Base-by-base conservation (phyloP, 352 stramenopile genomes). In the Pythium aphanidermatum region DNA sequence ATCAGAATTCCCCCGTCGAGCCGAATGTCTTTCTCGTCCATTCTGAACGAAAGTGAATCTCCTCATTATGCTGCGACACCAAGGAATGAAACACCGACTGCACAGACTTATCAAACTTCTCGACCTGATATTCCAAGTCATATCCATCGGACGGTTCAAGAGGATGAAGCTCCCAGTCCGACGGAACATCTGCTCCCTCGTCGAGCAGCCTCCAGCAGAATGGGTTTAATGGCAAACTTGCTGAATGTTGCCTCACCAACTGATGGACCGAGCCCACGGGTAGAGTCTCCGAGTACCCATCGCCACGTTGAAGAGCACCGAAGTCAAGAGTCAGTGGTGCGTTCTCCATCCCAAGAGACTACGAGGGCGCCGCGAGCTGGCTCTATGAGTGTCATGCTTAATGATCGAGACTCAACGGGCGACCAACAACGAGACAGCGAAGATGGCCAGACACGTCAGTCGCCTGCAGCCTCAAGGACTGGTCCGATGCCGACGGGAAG, bases 11-110 rank as follows among this genome's bases (percentile, higher is more conserved):
- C 60, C 11, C 42, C 60, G 28, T 74, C 64, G 29, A 93, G 80
- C 51, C 65, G 79, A n/a, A 94, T 94, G 82, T 94, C 82, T 30
- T 94, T 94, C 33, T 92, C 79, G 23, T 94, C 82, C 4, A 94
- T 94, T 44, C 39, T 94, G 42, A 94, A 94, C 42, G 75, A 94
- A 21, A 86, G 76, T 2, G 76, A 92, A 53, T 88, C 74, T n/a
- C 75, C 75, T 30, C 62, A 74, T 19, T 74, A 72, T 13, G 63
- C 63, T 12, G 41, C 51, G 7, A 82, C 68, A 28, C 63, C 68
- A 41, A 52, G 53, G 52, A 27, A 51, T n/a, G n/a, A 19, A 45
- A 60, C 3, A n/a, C n/a, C n/a, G n/a, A n/a, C n/a, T n/a, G n/a
- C n/a, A n/a, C n/a, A n/a, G n/a, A n/a, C n/a, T n/a, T n/a, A n/a